Percentiles rank a stretch among this genome's conserved stretches.
Evolutionary conservation across 805 yeast genomes (phyloP).

Genomic region (Candida nanaspora): DNA sequence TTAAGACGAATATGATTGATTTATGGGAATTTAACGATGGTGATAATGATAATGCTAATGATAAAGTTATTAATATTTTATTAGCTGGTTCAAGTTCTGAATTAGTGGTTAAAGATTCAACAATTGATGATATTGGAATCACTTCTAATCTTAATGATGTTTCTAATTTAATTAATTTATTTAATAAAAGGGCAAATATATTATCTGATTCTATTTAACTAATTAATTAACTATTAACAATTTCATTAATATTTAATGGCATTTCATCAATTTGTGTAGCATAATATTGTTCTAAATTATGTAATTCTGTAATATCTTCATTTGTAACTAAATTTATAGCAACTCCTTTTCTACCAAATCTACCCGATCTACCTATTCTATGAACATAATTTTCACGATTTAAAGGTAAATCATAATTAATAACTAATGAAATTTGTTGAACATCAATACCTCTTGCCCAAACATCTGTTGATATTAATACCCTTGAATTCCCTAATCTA

Average conservation of each 20-base stretch:
- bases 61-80: neutral
- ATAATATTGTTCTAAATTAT: slow-evolving; percentile 70
- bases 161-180: slow-evolving; percentile 6
- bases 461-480: slow-evolving; percentile 91
- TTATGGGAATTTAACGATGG: neutral
- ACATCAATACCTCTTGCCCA: slow-evolving; percentile 99
- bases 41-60: neutral
- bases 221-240: neutral
- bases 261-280: slow-evolving; percentile 68
- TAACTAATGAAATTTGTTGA: slow-evolving; percentile 93
- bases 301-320: slow-evolving; percentile 66
- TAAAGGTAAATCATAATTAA: slow-evolving; percentile 89
- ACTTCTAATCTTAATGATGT: slow-evolving; percentile 4
- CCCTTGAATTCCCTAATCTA: slow-evolving; percentile 88
- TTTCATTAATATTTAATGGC: slow-evolving; percentile 66
- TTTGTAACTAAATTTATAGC: slow-evolving; percentile 90
- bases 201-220: slow-evolving; percentile 1
- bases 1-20: too few relatives aligned
- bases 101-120: slow-evolving; percentile 1
- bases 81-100: slow-evolving; percentile 3
- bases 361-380: slow-evolving; percentile 96
- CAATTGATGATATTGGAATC: slow-evolving; percentile 1
- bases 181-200: slow-evolving; percentile 6
- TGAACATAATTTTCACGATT: slow-evolving; percentile 95
- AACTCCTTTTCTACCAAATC: slow-evolving; percentile 98